These are phyloP conservation scores for Priceomyces carsonii DNA, from an alignment of 805 yeast species.

Conservation along the genomic window DNA sequence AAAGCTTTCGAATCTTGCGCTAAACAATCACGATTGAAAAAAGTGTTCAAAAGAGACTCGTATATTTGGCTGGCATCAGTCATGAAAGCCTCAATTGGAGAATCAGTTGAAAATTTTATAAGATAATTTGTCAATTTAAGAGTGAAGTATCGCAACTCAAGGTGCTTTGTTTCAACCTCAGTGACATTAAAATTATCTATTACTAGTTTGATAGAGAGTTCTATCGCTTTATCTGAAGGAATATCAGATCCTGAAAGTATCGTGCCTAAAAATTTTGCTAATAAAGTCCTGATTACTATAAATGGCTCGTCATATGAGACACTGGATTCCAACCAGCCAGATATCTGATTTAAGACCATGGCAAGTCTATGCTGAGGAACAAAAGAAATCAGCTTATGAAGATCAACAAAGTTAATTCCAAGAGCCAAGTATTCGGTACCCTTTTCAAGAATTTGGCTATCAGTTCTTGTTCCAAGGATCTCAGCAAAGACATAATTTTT, in stretches of 20 bases:
- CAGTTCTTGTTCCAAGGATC: slow-evolving; percentile 52
- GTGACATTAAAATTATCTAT: slow-evolving; percentile 48
- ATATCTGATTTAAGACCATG: slow-evolving; percentile 57
- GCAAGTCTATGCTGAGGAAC: slow-evolving; percentile 65
- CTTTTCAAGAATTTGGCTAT: slow-evolving; percentile 35
- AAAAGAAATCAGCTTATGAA: slow-evolving; percentile 34
- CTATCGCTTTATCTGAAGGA: slow-evolving; percentile 33
- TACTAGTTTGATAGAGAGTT: slow-evolving; percentile 36
- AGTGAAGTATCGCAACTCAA: slow-evolving; percentile 48
- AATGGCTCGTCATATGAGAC: slow-evolving; percentile 60
- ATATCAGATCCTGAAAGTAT: slow-evolving; percentile 17
- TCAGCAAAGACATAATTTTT: slow-evolving; percentile 68
- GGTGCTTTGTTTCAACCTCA: slow-evolving; percentile 33
- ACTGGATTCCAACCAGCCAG: slow-evolving; percentile 62
- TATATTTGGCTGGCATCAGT: slow-evolving; percentile 37
- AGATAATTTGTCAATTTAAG: slow-evolving; percentile 43
- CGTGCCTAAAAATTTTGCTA: slow-evolving; percentile 46
- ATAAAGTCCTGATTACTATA: slow-evolving; percentile 47
- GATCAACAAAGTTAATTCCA: slow-evolving; percentile 42
- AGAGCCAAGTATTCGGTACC: slow-evolving; percentile 52
- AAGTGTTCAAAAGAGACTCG: slow-evolving; percentile 46
- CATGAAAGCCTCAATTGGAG: slow-evolving; percentile 23
- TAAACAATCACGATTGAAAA: slow-evolving; percentile 27
- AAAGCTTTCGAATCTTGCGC: slow-evolving; percentile 25
- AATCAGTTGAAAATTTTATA: slow-evolving; percentile 11